Base-by-base conservation (phyloP, 176 grass and related monocot genomes). In the Triticum urartu region DNA sequence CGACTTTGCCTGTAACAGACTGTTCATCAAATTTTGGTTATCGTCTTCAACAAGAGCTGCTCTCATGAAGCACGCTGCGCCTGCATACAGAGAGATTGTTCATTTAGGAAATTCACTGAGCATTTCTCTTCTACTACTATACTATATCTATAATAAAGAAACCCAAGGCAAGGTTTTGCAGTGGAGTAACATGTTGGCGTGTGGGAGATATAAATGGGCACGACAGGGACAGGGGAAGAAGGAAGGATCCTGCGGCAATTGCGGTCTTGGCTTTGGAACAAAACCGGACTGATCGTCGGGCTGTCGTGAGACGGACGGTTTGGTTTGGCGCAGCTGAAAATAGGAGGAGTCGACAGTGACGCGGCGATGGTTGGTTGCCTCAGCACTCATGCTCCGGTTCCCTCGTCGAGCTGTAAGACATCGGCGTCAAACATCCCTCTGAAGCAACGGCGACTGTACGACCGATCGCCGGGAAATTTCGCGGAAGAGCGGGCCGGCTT, bases 291-390 rank as follows among this genome's bases (percentile, higher is more conserved):
- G 70, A 48, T 68, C 45, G 47, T 52, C 28, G 50, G 36, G 71
- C 63, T 78, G 79, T 70, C 84, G 64, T 54, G 84, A 78, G n/a
- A 77, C 4, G 7, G 64, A 78, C 4, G 71, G 83, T 11, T 89
- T 62, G 8, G 83, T 68, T 76, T 22, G 70, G 38, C 63, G 12
- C 82, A 36, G 38, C 62, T 36, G 62, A 82, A 86, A 86, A 47
- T 15, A 5, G 71, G n/a, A 5, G 71, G n/a, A 56, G 42, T n/a
- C 0, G 45, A 77, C 78, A 42, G 54, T 6, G 54, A 58, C 54
- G 54, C 38, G n/a, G 18, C 28, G 11, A 68, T 3, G n/a, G 39
- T 56, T n/a, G 78, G 74, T 21, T 32, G 26, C 61, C 9, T 59
- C 58, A 33, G 45, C 35, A 20, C 60, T 68, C 34, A 43, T 72